Evolutionary conservation across 2,329 filamentous ascomycete species (phyloP), one percentile per base, ranked within the genome.

Genomic region (Penicillium sp.): DNA sequence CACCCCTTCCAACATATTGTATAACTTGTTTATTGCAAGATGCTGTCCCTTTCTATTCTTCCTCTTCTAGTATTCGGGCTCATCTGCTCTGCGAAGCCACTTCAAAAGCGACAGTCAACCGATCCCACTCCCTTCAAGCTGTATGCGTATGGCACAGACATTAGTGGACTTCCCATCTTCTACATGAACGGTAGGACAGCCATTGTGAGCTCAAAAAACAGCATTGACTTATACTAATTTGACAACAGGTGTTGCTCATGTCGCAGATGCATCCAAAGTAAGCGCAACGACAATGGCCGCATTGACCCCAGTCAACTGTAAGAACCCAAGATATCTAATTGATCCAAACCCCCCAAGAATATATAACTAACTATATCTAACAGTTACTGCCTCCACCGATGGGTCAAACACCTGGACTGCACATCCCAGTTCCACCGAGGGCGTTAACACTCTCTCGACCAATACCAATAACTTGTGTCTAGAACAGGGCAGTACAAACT

Each of bases 121-220:
- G 16, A 35, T 16, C 16, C 45, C 25, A 25, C 19, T 7, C n/a
- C 43, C 5, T 60, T 61, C 41, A 48, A 41, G 33, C 41, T 61
- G 4, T 61, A 61, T 37, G 60, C 58, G 1, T 61, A 56, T 26
- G 58, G 60, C 11, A 28, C 53, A 8, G 47, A 31, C 16, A 61
- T 61, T 19, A 58, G 58, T 22, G 60, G 60, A 36, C 47, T 61
- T 26, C 57, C 55, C 14, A 22, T 61, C 3, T 58, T 50, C 50
- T 60, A 55, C 37, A 53, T 17, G 5, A 41, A 60, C 17, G 60
- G 60, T 61, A 46, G 16, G n/a, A 30, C 3, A 17, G 4, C 11
- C 19, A 26, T 25, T 10, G 7, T 7, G 26, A 26, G 6, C 30
- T 2, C 16, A 8, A 5, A 36, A 33, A 4, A n/a, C 19, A 52